Conservation (phyloP, 2,329 filamentous ascomycete species). For the Pezicula radicicola region DNA sequence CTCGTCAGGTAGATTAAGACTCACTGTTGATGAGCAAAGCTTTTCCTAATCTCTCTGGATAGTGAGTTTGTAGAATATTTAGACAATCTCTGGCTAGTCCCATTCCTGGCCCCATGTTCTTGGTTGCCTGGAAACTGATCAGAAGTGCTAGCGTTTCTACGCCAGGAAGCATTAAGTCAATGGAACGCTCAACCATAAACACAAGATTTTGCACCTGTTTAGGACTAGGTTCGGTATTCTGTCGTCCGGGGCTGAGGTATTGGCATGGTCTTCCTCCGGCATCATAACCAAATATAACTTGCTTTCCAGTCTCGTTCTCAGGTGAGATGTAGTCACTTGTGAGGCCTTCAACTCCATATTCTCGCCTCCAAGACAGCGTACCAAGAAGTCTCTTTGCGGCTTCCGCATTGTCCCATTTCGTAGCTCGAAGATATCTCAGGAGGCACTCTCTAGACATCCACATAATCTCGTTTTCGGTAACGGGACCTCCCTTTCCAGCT, state of each 20-base stretch:
- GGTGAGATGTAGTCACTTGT: constrained; percentile 85
- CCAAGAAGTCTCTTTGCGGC: constrained; percentile 75
- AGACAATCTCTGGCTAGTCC: constrained; percentile 79
- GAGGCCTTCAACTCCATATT: constrained; percentile 75
- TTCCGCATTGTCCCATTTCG: constrained; percentile 80
- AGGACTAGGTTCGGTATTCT: constrained; percentile 86
- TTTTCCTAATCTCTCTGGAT: constrained; percentile 85
- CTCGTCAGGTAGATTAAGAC: constrained; percentile 25
- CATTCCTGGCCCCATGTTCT: constrained; percentile 70
- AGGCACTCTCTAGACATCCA: constrained; percentile 93
- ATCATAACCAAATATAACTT: constrained; percentile 86
- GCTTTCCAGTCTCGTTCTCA: constrained; percentile 97
- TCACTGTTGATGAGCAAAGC: constrained; percentile 86
- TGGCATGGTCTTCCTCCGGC: constrained; percentile 81
- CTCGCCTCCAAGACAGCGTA: constrained; percentile 84
- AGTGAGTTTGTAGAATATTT: constrained; percentile 90
- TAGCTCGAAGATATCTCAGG: constrained; percentile 87
- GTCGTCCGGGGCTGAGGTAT: constrained; percentile 83
- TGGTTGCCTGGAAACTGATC: constrained; percentile 86
- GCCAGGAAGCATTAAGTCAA: constrained; percentile 82
- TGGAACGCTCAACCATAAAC: constrained; percentile 88
- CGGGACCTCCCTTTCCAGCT: constrained; percentile 50
- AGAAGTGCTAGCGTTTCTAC: constrained; percentile 85
- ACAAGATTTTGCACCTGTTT: constrained; percentile 91
- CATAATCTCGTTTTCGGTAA: constrained; percentile 78